Base-by-base conservation (phyloP, 805 yeast genomes). In the Yamadazyma ubonensis region DNA sequence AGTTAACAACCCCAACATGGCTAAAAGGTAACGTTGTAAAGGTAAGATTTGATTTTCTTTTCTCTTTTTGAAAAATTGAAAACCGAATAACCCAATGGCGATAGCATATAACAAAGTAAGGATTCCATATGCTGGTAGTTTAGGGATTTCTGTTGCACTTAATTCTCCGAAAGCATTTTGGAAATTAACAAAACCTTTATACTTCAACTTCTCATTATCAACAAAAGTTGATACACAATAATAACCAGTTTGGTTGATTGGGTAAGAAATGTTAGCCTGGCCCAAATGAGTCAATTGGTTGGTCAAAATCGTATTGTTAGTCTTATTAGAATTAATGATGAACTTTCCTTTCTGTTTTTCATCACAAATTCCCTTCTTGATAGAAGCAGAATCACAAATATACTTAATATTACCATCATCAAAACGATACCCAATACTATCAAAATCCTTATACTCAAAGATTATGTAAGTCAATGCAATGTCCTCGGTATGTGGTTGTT, bases 131-230 rank as follows among this genome's bases (percentile, higher is more conserved):
- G 88, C 78, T 8, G 96, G 88, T 46, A 93, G 72, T 53, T 90
- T 87, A 20, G 98, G 96, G 50, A 87, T 83, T 59, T 93, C 96
- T 25, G 90, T 71, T 4, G 96, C 99, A 22, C 95, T 78, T 42
- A 93, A 69, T 44, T 86, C 77, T 42, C 99, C 99, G 61, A 77
- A 93, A 3, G 98, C 86, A 64, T 90, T 93, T 67, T 88, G 93
- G 65, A 87, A 93, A 52, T 82, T 83, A 31, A 84, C 83, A n/a
- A 65, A 61, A 11, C 91, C 85, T 36, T 71, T 60, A 61, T 82
- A 93, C 15, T 67, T 69, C 31, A 59, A 58, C 34, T 57, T 57
- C 9, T 58, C 53, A 12, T 59, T 50, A 17, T 75, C 65, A 17
- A 79, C 71, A 48, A 70, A 79, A 0, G 95, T 83, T 2, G 89